Evolutionary conservation across 106 monocot species (phyloP).

Genomic region (Acorus calamus): DNA sequence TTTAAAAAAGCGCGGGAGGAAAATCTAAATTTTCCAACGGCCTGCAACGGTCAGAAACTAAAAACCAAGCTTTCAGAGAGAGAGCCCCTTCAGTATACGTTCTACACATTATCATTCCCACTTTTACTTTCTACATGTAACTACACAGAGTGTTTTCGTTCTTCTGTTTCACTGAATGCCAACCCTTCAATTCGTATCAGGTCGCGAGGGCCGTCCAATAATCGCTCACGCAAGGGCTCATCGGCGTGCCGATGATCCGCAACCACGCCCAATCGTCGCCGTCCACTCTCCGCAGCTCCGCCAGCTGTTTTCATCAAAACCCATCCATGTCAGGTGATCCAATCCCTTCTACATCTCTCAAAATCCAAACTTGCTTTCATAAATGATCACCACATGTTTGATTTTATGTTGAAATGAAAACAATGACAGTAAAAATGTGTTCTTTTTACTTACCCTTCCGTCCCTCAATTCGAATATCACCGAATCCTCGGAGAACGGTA

Average conservation of each 20-base stretch:
- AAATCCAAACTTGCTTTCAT: too few species aligned
- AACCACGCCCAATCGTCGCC: conserved; percentile 56
- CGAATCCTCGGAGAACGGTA: conserved; percentile 64
- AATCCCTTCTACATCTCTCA: too few species aligned
- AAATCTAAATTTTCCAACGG: too few species aligned
- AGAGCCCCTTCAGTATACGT: too few species aligned
- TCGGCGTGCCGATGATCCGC: conserved; percentile 62
- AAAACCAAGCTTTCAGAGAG: too few species aligned
- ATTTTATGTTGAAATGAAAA: not conserved
- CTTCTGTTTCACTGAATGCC: not conserved
- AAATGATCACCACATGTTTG: too few species aligned
- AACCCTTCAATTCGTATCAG: not conserved
- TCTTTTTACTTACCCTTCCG: conserved; percentile 54
- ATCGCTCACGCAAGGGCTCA: conserved; percentile 41
- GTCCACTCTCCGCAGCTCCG: conserved; percentile 44
- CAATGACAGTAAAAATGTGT: too few species aligned
- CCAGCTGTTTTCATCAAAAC: conserved; percentile 36
- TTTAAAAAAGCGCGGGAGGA: too few species aligned
- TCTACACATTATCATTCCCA: too few species aligned
- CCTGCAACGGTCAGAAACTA: too few species aligned
- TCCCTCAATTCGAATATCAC: conserved; percentile 72
- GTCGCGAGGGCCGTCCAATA: conserved; percentile 66
- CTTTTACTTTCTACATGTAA: too few species aligned
- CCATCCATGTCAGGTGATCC: not conserved
- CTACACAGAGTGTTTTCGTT: not conserved